phyloP scores from a whole-genome alignment of 2,329 filamentous ascomycete genomes.

The Fusarium sp. region DNA sequence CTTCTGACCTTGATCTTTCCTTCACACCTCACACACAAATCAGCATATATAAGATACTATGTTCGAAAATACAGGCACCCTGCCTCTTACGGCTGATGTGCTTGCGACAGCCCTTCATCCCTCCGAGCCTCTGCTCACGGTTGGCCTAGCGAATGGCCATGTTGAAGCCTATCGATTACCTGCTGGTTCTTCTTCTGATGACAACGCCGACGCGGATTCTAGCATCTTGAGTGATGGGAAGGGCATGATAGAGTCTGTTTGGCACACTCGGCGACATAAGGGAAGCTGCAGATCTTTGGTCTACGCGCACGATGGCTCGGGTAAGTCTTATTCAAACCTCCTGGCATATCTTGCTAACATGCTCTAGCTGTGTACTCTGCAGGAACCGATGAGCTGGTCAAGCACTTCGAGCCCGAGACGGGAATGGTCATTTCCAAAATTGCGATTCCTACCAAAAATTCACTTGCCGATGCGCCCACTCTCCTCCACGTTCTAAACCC shows the following conservation, averaged over 20 bases:
- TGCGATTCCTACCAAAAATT: constrained; percentile 72
- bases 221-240: constrained; percentile 72
- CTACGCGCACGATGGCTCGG: constrained; percentile 82
- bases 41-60: constrained; percentile 59
- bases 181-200: constrained; percentile 63
- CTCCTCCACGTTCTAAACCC: constrained; percentile 87
- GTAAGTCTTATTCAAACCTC: constrained; percentile 55
- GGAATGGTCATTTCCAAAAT: constrained; percentile 85
- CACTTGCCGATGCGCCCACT: constrained; percentile 77
- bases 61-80: constrained; percentile 93
- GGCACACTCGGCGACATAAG: constrained; percentile 92
- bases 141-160: constrained; percentile 87
- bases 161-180: constrained; percentile 86
- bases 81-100: constrained; percentile 87
- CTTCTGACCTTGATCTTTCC: background rate
- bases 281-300: constrained; percentile 88
- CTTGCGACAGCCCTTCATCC: constrained; percentile 92
- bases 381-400: constrained; percentile 70
- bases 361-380: constrained; percentile 72
- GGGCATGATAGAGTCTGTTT: constrained; percentile 83
- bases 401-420: constrained; percentile 69
- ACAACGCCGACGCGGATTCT: constrained; percentile 63
- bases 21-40: background rate
- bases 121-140: constrained; percentile 83
- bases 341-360: constrained; percentile 7